Evolutionary conservation across 345 rosid species (phyloP).

Genomic region (Citrus inodora): DNA sequence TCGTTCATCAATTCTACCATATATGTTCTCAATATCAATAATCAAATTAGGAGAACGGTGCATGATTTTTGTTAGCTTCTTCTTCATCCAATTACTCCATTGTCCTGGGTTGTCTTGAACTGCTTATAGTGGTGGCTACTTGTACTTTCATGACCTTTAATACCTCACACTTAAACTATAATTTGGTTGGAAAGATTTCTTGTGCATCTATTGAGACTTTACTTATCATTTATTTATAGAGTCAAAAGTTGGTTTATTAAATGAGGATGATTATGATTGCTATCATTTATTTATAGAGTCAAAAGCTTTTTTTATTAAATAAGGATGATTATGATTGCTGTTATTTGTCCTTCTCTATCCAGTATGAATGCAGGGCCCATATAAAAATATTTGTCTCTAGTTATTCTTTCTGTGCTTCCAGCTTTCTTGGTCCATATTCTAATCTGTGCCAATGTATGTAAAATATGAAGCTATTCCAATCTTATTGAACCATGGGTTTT

Average conservation of each 20-base stretch:
- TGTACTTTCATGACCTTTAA: background rate
- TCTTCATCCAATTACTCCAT: background rate
- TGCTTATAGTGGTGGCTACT: background rate
- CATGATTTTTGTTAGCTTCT: background rate
- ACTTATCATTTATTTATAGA: background rate
- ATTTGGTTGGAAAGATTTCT: background rate
- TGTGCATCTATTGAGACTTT: background rate
- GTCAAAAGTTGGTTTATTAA: background rate
- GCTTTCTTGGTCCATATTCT: background rate
- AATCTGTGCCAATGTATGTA: background rate
- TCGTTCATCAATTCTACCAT: background rate
- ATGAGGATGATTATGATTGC: background rate
- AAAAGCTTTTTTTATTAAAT: background rate
- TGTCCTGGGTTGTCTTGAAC: background rate
- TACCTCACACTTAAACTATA: background rate
- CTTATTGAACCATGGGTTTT: background rate
- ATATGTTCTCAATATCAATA: background rate
- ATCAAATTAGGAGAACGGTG: constrained; percentile 1
- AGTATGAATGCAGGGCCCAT: background rate
- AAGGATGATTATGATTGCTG: background rate
- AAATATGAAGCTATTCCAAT: background rate
- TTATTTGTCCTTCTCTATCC: background rate
- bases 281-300: background rate
- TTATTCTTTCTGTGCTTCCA: background rate
- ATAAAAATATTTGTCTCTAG: background rate